These are phyloP conservation scores for Rosa persica DNA, from an alignment of 306 rosid species.

Conservation along the genomic window DNA sequence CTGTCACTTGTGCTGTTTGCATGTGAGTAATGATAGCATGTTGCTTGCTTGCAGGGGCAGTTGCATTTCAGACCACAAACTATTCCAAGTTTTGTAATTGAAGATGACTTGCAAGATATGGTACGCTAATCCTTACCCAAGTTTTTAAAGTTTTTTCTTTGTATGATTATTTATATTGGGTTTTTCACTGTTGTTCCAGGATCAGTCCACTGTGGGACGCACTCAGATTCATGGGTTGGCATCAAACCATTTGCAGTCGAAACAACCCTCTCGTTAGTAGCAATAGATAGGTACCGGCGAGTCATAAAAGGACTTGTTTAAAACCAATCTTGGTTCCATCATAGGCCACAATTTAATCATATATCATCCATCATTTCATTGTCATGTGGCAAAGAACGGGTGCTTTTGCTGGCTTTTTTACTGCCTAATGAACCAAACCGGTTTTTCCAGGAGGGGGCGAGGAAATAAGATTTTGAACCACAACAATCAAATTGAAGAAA, in stretches of 20 bases:
- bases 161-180: constrained; percentile 2
- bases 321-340: neutral
- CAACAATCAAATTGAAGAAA: neutral
- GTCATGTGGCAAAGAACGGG: neutral
- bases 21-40: constrained; percentile 1
- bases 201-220: constrained; percentile 34
- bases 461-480: neutral
- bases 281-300: neutral
- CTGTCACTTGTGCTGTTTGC: neutral
- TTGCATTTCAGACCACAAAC: constrained; percentile 42
- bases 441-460: constrained; percentile 3
- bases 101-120: constrained; percentile 35
- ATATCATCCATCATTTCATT: neutral
- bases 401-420: neutral
- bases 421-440: neutral
- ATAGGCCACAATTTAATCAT: neutral
- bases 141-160: neutral
- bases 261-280: constrained; percentile 25
- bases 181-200: constrained; percentile 33
- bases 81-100: constrained; percentile 26
- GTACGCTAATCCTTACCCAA: constrained; percentile 16
- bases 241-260: constrained; percentile 31
- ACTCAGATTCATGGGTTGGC: constrained; percentile 34
- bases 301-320: neutral
- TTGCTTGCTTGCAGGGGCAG: constrained; percentile 39